phyloP scores from a whole-genome alignment of 2,329 filamentous ascomycete genomes.

The Ophiocordyceps camponoti-leonardi region DNA sequence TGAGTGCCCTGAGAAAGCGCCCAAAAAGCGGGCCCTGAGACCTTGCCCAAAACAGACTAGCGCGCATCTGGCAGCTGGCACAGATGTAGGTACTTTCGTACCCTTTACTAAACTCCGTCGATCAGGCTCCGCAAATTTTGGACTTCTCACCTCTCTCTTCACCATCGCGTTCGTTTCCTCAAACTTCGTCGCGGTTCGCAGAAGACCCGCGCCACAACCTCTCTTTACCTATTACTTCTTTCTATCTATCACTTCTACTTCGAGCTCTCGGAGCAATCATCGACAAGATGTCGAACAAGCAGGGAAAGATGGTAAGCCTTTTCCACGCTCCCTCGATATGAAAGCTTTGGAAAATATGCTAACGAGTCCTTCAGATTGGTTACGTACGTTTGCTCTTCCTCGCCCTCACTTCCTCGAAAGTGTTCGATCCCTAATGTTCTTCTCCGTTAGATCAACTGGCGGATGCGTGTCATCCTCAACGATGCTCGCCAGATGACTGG shows the following conservation, averaged over 20 bases:
- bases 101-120: background rate
- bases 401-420: background rate
- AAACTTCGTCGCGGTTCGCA: constrained; percentile 19
- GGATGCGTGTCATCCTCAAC: constrained; percentile 91
- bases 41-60: constrained; percentile 9
- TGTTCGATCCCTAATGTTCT: background rate
- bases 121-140: constrained; percentile 29
- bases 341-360: constrained; percentile 40
- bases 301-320: constrained; percentile 93
- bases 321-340: constrained; percentile 16
- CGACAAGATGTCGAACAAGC: constrained; percentile 47
- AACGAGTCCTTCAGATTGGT: constrained; percentile 46
- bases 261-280: constrained; percentile 10
- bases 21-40: constrained; percentile 7
- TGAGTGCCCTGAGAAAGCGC: constrained; percentile 19
- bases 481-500: constrained; percentile 94
- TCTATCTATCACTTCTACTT: constrained; percentile 2
- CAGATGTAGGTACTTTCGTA: background rate
- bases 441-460: constrained; percentile 79
- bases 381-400: constrained; percentile 39
- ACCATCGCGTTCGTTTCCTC: constrained; percentile 24
- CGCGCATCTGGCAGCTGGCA: constrained; percentile 1
- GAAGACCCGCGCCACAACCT: constrained; percentile 18
- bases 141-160: constrained; percentile 19
- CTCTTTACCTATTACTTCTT: constrained; percentile 25